Base-by-base conservation (phyloP, 129 eudicot genomes). In the Lonicera japonica region DNA sequence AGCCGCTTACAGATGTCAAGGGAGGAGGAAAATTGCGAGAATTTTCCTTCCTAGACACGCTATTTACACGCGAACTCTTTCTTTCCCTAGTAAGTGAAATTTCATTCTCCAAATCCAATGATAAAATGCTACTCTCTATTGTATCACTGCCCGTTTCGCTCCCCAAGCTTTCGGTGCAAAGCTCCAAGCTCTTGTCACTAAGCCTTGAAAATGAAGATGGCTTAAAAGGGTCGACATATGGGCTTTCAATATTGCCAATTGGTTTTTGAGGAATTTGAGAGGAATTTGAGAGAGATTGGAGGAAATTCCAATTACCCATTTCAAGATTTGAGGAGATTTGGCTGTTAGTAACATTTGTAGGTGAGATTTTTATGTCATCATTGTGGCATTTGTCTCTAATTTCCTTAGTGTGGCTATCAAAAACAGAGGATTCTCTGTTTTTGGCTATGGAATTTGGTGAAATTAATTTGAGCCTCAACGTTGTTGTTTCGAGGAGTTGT, bases 131-230 rank as follows among this genome's bases (percentile, higher is more conserved):
- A 21, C 54, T 62, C 11, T 79, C 86, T 11, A 40, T 61, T 0
- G 75, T 61, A 54, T 82, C 92, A 29, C 78, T 72, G 8, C 97
- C 97, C 12, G 84, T 77, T 52, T 91, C 97, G 70, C 86, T 84
- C 17, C 97, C 95, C n/a, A 91, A 41, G 40, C 83, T 87, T 72
- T 91, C 97, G 3, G 97, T 91, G 69, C 97, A 91, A 40, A 91
- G 51, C 63, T 82, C 77, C 48, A 91, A 78, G 80, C 94, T 87
- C 39, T 75, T 69, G 8, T 83, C 75, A 57, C 88, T 87, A 16
- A 91, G 82, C 60, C 45, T 79, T 11, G 56, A 29, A 10, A 58
- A 54, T 23, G 73, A 45, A 25, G 76, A 72, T 21, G 57, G 60
- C 43, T 55, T 62, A 5, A 22, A 65, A 24, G 77, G 77, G 11